Evolutionary conservation across 1,284 basidiomycete species (phyloP), one percentile per base, ranked within the genome.

Genomic region (Schizopora paradoxa): DNA sequence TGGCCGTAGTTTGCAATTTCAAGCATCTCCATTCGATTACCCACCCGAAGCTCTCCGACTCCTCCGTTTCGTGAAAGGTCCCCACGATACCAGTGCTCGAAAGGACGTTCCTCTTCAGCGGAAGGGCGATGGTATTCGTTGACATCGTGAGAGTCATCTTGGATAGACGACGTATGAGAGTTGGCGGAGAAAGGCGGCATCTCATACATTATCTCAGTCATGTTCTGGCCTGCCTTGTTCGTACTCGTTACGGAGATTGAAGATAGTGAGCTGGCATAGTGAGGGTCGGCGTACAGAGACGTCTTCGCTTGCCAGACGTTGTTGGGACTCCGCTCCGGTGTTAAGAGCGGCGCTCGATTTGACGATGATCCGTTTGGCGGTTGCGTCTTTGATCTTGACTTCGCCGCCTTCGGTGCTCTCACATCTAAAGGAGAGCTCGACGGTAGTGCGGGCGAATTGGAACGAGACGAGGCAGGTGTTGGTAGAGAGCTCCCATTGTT

Each of bases 1-100:
- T 88, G 81, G 1, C 85, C 85, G 54, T 83, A 88, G 63, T 80
- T 87, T 35, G 85, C 85, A 51, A 88, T 88, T 57, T 87, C 83
- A 43, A 88, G 60, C 85, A 88, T 88, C 62, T 88, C 85, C 60
- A 79, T 69, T 50, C 79, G 71, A 55, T 72, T 71, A 2, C 77
- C 85, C 2, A 88, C 77, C 19, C 81, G 71, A 45, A 86, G 65
- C 60, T 88, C 85, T 36, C 85, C 85, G 13, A 88, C 86, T 31
- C 86, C 85, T 25, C 85, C 86, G 56, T 88, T 88, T 33, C 86
- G 71, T 6, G 84, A 79, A 2, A 85, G 73, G 53, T 88, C 85
- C 2, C 85, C 85, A 41, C 85, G 78, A 58, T 88, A 88, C 85
- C 85, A 88, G 56, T 88, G 85, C 56, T 88, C 83, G 51, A 81